Base-by-base conservation (phyloP, 2,329 filamentous ascomycete species). In the Drechslerella stenobrocha region DNA sequence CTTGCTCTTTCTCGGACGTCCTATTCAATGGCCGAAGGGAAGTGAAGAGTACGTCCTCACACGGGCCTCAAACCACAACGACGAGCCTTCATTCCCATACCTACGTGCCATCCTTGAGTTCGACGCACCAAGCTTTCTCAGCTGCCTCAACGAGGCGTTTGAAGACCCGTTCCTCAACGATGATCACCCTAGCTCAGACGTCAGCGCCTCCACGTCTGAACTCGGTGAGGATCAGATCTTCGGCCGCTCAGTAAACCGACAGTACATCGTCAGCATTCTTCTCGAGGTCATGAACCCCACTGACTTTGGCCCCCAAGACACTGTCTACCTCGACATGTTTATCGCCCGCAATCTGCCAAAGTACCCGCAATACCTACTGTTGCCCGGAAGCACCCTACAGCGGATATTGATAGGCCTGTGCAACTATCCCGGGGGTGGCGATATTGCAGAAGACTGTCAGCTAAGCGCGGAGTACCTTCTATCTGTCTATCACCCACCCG, bases 281-380 rank as follows among this genome's bases (percentile, higher is more conserved):
- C 81, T 95, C 8, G 90, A 96, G 75, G 87, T 96, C 24, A 95
- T 98, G 89, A 88, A 86, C 50, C 79, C 84, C 0, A 80, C 82
- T 2, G 84, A 88, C 46, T 97, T 96, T 76, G 83, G 85, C 0
- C 77, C 85, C 0, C 84, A 88, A 67, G 90, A 97, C 74, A 91
- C 88, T 9, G 89, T 98, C 58, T 98, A 96, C 76, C 82, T 98
- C 44, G 90, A 98, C 77, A 98, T 98, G 90, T 98, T 98, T 74
- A 88, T 98, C 74, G 92, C 93, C 15, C 85, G 93, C 58, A 98
- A 96, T 75, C 79, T 98, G 50, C 89, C 95, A 2, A 98, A 98
- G 76, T 98, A 96, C 74, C 90, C 91, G 0, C 92, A 97, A 75
- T 96, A 96, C 74, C 86, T 98, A 51, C 82, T 97, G 8, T 84